Conservation (phyloP, 2,329 filamentous ascomycete species). For the Neonectria faginata region DNA sequence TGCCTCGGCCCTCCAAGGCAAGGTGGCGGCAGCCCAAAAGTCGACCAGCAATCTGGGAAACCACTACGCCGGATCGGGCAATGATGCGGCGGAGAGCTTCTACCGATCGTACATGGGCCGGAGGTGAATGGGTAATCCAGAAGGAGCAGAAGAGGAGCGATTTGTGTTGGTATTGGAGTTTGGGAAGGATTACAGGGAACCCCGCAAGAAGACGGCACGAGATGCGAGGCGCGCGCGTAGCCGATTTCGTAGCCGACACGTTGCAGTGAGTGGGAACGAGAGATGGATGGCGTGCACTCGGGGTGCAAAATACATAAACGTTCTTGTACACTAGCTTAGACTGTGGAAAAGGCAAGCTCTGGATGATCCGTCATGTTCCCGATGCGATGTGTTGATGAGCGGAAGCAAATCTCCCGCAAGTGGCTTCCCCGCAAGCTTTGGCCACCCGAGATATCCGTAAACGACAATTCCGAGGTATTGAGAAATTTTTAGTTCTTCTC, state of each 20-base stretch:
- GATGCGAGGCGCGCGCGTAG: slow-evolving; percentile 9
- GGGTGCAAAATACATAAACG: slow-evolving; percentile 44
- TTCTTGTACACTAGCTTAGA: slow-evolving; percentile 56
- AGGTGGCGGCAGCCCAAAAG: slow-evolving; percentile 86
- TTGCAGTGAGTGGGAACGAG: slow-evolving; percentile 28
- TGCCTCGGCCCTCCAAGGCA: slow-evolving; percentile 81
- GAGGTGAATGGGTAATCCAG: slow-evolving; percentile 58
- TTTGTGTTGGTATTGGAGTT: slow-evolving; percentile 44
- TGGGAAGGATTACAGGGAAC: slow-evolving; percentile 37
- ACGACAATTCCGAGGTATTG: slow-evolving; percentile 26
- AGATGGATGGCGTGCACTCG: slow-evolving; percentile 29
- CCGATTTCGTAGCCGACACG: slow-evolving; percentile 4
- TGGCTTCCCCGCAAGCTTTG: slow-evolving; percentile 34
- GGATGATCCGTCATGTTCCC: slow-evolving; percentile 35
- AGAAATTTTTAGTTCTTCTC: slow-evolving; percentile 65
- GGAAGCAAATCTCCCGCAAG: slow-evolving; percentile 34
- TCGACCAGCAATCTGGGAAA: slow-evolving; percentile 72
- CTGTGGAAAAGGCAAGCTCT: slow-evolving; percentile 42
- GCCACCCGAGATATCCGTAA: slow-evolving; percentile 35
- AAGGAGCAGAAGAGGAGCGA: slow-evolving; percentile 6
- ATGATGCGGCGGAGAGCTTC: slow-evolving; percentile 86
- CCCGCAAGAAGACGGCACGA: slow-evolving; percentile 28
- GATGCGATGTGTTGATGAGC: slow-evolving; percentile 30
- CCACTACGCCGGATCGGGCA: slow-evolving; percentile 70
- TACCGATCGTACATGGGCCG: slow-evolving; percentile 88